A percentile compares a stretch with the other conserved stretches of the same genome.
These are phyloP conservation scores for Sisymbrium irio DNA, from an alignment of 345 rosid species.

Conservation along the genomic window DNA sequence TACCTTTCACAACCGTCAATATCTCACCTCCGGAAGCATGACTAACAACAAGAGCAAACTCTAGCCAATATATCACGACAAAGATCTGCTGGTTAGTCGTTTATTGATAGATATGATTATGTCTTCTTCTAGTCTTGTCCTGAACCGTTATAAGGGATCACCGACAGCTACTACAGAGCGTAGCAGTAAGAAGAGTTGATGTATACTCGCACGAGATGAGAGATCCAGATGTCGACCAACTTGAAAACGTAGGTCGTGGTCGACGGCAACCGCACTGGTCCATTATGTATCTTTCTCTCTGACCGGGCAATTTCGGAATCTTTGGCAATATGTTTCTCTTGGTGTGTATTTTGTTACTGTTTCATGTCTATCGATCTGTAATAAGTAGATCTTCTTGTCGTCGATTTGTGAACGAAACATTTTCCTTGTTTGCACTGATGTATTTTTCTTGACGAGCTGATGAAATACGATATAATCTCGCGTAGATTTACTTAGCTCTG, in stretches of 20 bases:
- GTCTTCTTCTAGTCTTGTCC: slow-evolving; percentile 17
- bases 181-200: neutral
- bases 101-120: slow-evolving; percentile 11
- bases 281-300: slow-evolving; percentile 2
- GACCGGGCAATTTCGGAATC: slow-evolving; percentile 38
- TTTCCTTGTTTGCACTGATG: neutral
- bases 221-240: slow-evolving; percentile 16
- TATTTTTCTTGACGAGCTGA: neutral
- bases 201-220: neutral
- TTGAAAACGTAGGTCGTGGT: neutral
- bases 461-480: neutral
- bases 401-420: neutral
- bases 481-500: neutral
- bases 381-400: neutral
- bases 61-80: slow-evolving; percentile 11
- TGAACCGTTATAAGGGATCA: neutral
- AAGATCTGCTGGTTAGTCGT: slow-evolving; percentile 25
- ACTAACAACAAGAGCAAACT: neutral
- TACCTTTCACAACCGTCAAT: slow-evolving; percentile 25
- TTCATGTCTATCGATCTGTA: neutral
- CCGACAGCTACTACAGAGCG: neutral
- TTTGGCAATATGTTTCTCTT: slow-evolving; percentile 36
- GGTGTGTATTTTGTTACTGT: neutral
- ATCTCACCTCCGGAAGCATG: slow-evolving; percentile 17
- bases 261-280: neutral